Conservation (phyloP, 139 green algal species). For the Tetradesmus lagerheimii region DNA sequence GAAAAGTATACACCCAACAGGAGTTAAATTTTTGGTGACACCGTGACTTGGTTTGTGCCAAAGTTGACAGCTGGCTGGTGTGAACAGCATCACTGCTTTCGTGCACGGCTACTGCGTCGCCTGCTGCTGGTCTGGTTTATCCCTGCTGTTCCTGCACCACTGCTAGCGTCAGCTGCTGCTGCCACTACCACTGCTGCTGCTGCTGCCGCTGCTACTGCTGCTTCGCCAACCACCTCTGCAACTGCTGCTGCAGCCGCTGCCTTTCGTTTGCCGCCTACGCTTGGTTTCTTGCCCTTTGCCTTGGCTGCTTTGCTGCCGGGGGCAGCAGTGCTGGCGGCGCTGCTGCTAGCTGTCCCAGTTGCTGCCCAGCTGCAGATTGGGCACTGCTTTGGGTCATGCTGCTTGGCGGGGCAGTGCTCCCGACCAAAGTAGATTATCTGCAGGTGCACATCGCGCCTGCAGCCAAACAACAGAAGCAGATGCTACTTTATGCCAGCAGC, state of each 20-base stretch:
- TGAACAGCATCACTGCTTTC: not conserved
- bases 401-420: slow-evolving; percentile 83
- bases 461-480: not conserved
- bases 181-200: not conserved
- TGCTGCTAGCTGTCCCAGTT: not conserved
- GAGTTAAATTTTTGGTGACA: not conserved
- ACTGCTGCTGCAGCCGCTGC: not conserved
- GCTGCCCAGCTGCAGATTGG: slow-evolving; percentile 88
- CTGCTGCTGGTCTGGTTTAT: not conserved
- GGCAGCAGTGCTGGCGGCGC: not conserved
- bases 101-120: not conserved
- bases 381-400: slow-evolving; percentile 77
- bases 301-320: not conserved
- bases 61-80: slow-evolving; percentile 2
- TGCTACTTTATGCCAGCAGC: not conserved
- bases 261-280: not conserved
- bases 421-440: slow-evolving; percentile 91
- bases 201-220: not conserved
- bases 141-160: not conserved
- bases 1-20: not conserved
- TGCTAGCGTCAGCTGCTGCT: not conserved
- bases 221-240: not conserved
- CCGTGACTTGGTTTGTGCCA: not conserved
- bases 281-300: not conserved
- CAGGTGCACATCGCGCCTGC: slow-evolving; percentile 60